phyloP scores from a whole-genome alignment of 176 grass and related monocot species.

The Oryza meyeriana region DNA sequence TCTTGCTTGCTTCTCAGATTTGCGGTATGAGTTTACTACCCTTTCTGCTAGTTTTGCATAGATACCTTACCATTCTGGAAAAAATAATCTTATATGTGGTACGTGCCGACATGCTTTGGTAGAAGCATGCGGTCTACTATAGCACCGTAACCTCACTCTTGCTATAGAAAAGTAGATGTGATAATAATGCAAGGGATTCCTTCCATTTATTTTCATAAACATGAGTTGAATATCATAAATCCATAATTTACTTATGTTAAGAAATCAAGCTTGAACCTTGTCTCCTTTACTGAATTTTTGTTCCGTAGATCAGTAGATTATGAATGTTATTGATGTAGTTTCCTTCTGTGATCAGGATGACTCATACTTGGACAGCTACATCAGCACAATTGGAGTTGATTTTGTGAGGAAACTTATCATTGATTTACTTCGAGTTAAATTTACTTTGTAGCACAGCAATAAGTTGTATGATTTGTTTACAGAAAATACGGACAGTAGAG shows the following conservation, averaged over 20 bases:
- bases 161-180: not conserved
- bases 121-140: not conserved
- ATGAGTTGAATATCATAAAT: not conserved
- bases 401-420: conserved; percentile 49
- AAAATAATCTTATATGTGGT: not conserved
- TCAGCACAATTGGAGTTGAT: conserved; percentile 89
- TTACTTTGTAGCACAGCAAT: not conserved
- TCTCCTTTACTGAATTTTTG: not conserved
- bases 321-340: conserved; percentile 1
- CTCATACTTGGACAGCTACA: conserved; percentile 85
- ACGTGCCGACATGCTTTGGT: not conserved
- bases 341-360: conserved; percentile 56
- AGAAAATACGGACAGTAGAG: conserved; percentile 89
- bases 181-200: not conserved
- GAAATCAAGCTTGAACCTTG: not conserved
- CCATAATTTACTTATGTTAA: not conserved
- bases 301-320: not conserved
- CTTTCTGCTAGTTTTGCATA: not conserved
- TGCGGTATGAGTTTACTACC: conserved; percentile 29
- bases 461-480: conserved; percentile 18
- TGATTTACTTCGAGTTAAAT: not conserved
- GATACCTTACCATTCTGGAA: not conserved
- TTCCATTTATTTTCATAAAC: not conserved
- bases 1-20: conserved; percentile 71
- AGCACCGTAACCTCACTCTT: not conserved